These are phyloP conservation scores for Nicotiana obtusifolia DNA, from an alignment of 257 asterid genomes.

Conservation along the genomic window DNA sequence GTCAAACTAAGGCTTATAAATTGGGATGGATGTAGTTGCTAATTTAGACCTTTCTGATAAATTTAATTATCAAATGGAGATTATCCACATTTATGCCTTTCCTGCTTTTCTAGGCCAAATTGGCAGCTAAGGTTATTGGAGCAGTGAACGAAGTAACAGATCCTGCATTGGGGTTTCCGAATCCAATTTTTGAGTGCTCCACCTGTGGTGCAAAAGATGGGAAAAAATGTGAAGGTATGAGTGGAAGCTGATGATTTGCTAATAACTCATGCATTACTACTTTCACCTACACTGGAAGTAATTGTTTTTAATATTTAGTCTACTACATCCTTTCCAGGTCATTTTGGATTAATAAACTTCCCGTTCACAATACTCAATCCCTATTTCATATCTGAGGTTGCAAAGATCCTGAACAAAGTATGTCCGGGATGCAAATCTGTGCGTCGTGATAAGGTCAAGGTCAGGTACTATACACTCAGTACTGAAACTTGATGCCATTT, in stretches of 20 bases:
- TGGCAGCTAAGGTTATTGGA: slow-evolving; percentile 42
- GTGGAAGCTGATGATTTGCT: slow-evolving; percentile 12
- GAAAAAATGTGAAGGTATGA: slow-evolving; percentile 80
- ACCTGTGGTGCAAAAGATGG: slow-evolving; percentile 71
- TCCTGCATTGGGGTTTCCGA: slow-evolving; percentile 80
- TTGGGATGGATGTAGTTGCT: not conserved
- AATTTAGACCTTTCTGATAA: not conserved
- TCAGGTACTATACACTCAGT: slow-evolving; percentile 43
- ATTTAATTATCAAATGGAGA: slow-evolving; percentile 12
- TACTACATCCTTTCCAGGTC: slow-evolving; percentile 57
- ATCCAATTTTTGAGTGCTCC: slow-evolving; percentile 43
- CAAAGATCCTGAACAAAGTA: slow-evolving; percentile 65
- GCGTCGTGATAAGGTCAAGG: slow-evolving; percentile 54
- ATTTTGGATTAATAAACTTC: slow-evolving; percentile 74
- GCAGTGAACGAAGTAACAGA: slow-evolving; percentile 68
- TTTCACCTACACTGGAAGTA: slow-evolving; percentile 1
- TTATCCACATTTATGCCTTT: not conserved
- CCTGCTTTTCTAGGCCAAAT: slow-evolving; percentile 42
- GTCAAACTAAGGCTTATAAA: not conserved
- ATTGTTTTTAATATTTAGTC: slow-evolving; percentile 6
- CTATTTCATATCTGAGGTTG: slow-evolving; percentile 67
- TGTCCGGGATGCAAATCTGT: slow-evolving; percentile 82
- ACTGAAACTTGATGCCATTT: slow-evolving; percentile 15
- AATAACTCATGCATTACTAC: slow-evolving; percentile 14
- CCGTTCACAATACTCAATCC: slow-evolving; percentile 74